Conservation (phyloP, 1,284 basidiomycete species). For the Thecaphora frezii region DNA sequence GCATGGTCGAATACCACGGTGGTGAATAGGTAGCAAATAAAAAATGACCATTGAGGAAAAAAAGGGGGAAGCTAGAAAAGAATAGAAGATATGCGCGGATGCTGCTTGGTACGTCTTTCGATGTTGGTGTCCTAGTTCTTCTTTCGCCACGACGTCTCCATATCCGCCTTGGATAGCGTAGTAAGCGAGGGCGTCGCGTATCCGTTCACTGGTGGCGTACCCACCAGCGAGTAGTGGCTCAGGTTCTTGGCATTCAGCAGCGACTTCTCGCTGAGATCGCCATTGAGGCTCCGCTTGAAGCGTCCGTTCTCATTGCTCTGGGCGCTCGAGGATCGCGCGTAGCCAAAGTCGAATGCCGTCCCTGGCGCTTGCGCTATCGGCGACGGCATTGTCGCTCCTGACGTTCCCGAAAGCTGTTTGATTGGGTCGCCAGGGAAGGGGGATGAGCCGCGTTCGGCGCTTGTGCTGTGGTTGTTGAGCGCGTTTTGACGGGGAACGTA, state of each 20-base stretch:
- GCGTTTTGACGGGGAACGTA: conserved; percentile 10
- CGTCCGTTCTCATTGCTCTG: neutral
- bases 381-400: conserved; percentile 12
- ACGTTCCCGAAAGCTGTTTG: conserved; percentile 11
- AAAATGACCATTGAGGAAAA: no score
- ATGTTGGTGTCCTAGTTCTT: no score
- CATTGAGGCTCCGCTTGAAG: neutral
- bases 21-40: no score
- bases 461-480: conserved; percentile 8
- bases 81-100: no score
- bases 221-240: neutral
- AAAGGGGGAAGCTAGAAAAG: no score
- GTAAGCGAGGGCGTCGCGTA: neutral
- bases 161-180: neutral
- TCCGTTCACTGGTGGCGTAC: neutral
- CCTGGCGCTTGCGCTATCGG: conserved; percentile 26
- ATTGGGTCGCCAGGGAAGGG: conserved; percentile 14
- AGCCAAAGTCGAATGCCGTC: conserved; percentile 30
- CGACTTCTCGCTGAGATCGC: no score
- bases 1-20: no score
- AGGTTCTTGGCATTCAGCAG: neutral
- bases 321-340: neutral
- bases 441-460: conserved; percentile 14
- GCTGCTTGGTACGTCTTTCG: no score
- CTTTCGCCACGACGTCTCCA: neutral